These are phyloP conservation scores for Carex sylvatica DNA, from an alignment of 202 grass and related monocot species.

Conservation along the genomic window DNA sequence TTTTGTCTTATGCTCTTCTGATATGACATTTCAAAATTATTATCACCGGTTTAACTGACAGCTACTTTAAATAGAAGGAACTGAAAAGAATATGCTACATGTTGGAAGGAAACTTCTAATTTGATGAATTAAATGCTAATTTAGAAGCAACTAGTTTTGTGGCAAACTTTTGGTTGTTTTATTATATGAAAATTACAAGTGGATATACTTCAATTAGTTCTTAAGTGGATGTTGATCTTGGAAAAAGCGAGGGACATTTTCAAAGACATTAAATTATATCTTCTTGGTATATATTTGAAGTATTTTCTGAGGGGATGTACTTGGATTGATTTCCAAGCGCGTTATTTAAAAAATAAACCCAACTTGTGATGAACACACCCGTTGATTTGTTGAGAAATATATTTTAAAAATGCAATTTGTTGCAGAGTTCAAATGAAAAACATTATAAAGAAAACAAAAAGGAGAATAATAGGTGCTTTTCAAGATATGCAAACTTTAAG, in stretches of 20 bases:
- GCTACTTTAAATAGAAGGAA: neutral
- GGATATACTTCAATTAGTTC: neutral
- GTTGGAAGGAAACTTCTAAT: neutral
- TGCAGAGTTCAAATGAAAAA: neutral
- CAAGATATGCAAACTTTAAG: neutral
- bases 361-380: neutral
- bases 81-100: neutral
- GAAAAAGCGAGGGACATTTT: neutral
- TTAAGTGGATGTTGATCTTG: neutral
- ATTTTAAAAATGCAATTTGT: neutral
- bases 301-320: neutral
- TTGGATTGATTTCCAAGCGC: neutral
- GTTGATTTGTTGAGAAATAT: neutral
- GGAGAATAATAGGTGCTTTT: neutral
- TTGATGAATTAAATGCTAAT: neutral
- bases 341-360: neutral
- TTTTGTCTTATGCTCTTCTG: neutral
- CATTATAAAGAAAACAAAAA: neutral
- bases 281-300: neutral
- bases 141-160: neutral
- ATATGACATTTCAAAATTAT: neutral
- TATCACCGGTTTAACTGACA: neutral
- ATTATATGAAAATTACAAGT: neutral
- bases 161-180: neutral
- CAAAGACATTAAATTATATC: neutral